Percentiles rank a stretch among this genome's conserved stretches.
These are phyloP conservation scores for Termitomyces sp. DNA, from an alignment of 768 basidiomycete species.

Conservation along the genomic window DNA sequence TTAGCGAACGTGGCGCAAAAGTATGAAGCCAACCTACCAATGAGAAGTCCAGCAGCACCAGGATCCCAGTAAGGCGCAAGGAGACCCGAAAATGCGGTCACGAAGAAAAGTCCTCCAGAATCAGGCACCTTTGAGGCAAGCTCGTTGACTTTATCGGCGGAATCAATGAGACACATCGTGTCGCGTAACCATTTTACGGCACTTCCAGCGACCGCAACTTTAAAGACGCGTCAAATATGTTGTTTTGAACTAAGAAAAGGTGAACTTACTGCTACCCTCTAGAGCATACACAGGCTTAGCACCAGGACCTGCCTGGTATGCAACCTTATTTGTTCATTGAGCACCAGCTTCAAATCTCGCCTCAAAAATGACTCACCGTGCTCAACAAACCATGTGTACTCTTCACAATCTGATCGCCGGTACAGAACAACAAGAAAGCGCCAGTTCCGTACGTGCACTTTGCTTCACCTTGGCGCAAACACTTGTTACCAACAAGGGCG, in stretches of 20 bases:
- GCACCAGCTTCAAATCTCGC: background rate
- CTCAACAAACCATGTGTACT: slow-evolving; percentile 86
- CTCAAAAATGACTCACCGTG: slow-evolving; percentile 50
- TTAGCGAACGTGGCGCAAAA: background rate
- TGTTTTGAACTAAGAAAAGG: background rate
- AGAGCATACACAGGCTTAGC: slow-evolving; percentile 86
- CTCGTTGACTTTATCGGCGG: slow-evolving; percentile 80
- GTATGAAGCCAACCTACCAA: slow-evolving; percentile 43
- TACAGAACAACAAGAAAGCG: slow-evolving; percentile 94
- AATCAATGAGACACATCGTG: slow-evolving; percentile 77
- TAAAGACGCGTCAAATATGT: background rate
- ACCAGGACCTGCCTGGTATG: slow-evolving; percentile 80
- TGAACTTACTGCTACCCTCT: slow-evolving; percentile 82
- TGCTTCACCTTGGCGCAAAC: slow-evolving; percentile 84
- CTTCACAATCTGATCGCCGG: slow-evolving; percentile 81
- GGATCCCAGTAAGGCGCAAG: slow-evolving; percentile 99
- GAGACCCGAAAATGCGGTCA: slow-evolving; percentile 93
- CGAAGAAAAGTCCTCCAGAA: slow-evolving; percentile 92
- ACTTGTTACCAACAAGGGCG: slow-evolving; percentile 95
- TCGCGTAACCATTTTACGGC: slow-evolving; percentile 98
- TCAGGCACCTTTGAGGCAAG: slow-evolving; percentile 74
- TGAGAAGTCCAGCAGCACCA: slow-evolving; percentile 80
- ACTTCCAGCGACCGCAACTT: slow-evolving; percentile 92
- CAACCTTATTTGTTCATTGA: slow-evolving; percentile 50
- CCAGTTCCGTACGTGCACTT: slow-evolving; percentile 99